Evolutionary conservation across 1,284 basidiomycete genomes (phyloP).

Genomic region (Xerocomus amazonicus): DNA sequence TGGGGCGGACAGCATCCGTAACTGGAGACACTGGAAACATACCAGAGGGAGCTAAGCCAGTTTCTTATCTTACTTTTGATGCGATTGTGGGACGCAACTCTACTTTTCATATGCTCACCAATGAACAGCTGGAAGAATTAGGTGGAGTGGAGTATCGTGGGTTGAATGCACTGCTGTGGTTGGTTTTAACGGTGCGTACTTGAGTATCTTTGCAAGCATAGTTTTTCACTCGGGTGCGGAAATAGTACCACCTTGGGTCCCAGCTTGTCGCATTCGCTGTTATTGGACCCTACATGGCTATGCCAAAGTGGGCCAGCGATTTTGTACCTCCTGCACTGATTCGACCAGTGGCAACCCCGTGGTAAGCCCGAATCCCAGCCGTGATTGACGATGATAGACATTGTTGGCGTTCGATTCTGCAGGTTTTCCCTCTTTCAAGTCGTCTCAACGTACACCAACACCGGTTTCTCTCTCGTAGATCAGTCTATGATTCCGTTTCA

Average conservation of each 20-base stretch:
- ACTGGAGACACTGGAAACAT: constrained; percentile 18
- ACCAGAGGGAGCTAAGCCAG: constrained; percentile 47
- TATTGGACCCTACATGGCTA: constrained; percentile 74
- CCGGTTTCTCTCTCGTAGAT: constrained; percentile 88
- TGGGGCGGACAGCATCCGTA: constrained; percentile 23
- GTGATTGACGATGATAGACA: not conserved
- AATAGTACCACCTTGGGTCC: constrained; percentile 68
- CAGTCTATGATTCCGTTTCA: constrained; percentile 88
- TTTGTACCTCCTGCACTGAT: constrained; percentile 58
- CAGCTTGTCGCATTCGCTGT: constrained; percentile 69
- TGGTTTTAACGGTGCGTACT: constrained; percentile 55
- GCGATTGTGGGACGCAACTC: constrained; percentile 86
- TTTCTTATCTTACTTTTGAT: constrained; percentile 85
- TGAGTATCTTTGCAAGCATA: not conserved
- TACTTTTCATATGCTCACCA: constrained; percentile 75
- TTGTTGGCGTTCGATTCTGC: not conserved
- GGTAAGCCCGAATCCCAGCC: constrained; percentile 38
- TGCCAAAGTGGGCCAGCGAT: constrained; percentile 46
- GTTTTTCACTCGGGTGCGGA: not conserved
- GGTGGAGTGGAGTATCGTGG: constrained; percentile 96
- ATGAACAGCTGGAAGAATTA: constrained; percentile 86
- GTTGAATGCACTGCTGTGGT: constrained; percentile 74
- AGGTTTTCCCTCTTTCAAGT: constrained; percentile 90
- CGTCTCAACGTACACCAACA: constrained; percentile 87
- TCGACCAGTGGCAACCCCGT: constrained; percentile 53